Base-by-base conservation (phyloP, 495 filamentous ascomycete genomes). In the Sordaria brevicollis region DNA sequence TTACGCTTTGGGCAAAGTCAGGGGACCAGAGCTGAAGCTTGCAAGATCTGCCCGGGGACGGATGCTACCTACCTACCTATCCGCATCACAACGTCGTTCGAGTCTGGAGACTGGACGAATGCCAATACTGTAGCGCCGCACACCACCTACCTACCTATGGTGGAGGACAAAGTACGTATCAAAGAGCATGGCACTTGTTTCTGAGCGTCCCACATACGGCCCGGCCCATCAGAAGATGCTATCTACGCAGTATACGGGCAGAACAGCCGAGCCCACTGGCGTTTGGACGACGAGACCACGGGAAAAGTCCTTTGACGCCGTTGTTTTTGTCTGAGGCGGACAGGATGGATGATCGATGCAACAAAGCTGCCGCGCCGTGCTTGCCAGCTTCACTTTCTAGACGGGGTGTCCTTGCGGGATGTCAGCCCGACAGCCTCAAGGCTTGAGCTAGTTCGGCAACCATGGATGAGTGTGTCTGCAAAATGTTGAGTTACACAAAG, bases 1-100 rank as follows among this genome's bases (percentile, higher is more conserved):
- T 76, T 76, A 62, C 49, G 77, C 71, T 79, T 80, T 77, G 74
- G 78, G 78, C 37, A 70, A 77, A 80, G 76, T 78, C 77, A 78
- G 75, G 76, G 78, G 77, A 72, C 70, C 65, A 43, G 66, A 72
- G 66, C 70, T 71, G 69, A 70, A 73, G 71, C 75, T 72, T 70
- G 70, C 43, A 71, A 77, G 77, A 80, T 80, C 78, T 76, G 76
- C 73, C 70, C 73, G 70, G 37, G 67, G 65, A 57, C 73, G 68
- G 71, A 73, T 76, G 72, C 70, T 70, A 76, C 76, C 54, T 73
- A 37, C 67, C 35, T 31, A 29, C 43, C 38, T 68, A 62, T 57
- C 72, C 21, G 68, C 66, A 25, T 70, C 54, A 65, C 73, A 71
- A 72, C 70, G 72, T 62, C 49, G 49, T 62, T 31, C 49, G 49